Conservation (phyloP, 2,329 filamentous ascomycete species). For the Fusarium begoniae region DNA sequence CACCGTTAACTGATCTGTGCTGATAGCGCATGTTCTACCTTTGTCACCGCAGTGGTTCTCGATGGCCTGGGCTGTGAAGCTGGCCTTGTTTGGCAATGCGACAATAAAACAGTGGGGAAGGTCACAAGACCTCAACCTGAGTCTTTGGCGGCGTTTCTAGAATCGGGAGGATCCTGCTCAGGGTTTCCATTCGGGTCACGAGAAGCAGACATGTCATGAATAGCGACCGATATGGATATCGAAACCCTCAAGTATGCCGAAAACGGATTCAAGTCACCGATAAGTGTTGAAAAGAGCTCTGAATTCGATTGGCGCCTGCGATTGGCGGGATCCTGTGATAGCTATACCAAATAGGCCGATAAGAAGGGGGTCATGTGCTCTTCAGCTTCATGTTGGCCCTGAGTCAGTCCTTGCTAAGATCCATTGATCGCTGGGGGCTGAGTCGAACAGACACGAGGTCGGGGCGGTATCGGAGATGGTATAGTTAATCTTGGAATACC, state of each 20-base stretch:
- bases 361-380: constrained; percentile 14
- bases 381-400: neutral
- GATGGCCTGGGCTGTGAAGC: neutral
- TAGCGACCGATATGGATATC: constrained; percentile 9
- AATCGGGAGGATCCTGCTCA: constrained; percentile 17
- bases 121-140: constrained; percentile 29
- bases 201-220: neutral
- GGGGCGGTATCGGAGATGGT: constrained; percentile 29
- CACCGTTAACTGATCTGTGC: neutral
- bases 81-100: neutral
- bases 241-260: neutral
- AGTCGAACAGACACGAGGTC: neutral
- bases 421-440: neutral
- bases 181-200: neutral
- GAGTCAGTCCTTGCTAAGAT: constrained; percentile 15
- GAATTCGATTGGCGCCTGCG: neutral
- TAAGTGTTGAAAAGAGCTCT: neutral
- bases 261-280: neutral
- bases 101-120: constrained; percentile 1
- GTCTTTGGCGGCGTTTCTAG: constrained; percentile 11
- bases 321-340: constrained; percentile 15
- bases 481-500: neutral
- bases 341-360: constrained; percentile 10
- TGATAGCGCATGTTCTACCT: neutral
- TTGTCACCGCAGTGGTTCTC: neutral